phyloP scores from a whole-genome alignment of 2,329 filamentous ascomycete genomes.

The Sporothrix inflata region DNA sequence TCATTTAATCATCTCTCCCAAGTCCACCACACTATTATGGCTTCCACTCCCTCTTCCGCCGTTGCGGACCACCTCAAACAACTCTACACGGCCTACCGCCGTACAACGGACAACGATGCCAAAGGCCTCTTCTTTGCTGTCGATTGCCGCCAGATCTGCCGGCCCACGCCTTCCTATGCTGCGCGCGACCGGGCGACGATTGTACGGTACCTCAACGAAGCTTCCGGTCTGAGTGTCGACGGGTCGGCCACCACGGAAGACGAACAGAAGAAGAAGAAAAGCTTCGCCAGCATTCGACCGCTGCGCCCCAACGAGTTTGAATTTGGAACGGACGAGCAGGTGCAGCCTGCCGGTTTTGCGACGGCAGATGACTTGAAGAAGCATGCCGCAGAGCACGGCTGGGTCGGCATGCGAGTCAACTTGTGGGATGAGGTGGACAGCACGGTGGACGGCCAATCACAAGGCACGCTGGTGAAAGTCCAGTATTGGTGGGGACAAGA shows the following conservation, averaged over 20 bases:
- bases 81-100: conserved; percentile 31
- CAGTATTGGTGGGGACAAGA: conserved; percentile 40
- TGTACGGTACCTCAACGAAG: conserved; percentile 35
- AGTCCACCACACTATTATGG: neutral
- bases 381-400: conserved; percentile 33
- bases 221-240: conserved; percentile 22
- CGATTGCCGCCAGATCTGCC: conserved; percentile 36
- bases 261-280: neutral
- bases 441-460: neutral
- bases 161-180: conserved; percentile 36
- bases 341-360: neutral
- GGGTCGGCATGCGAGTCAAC: conserved; percentile 40
- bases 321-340: neutral
- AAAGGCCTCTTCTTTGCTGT: conserved; percentile 32
- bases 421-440: conserved; percentile 36
- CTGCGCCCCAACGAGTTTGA: neutral
- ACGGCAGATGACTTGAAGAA: conserved; percentile 13
- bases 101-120: conserved; percentile 29
- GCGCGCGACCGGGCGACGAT: conserved; percentile 36
- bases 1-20: too few relatives aligned
- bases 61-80: conserved; percentile 28
- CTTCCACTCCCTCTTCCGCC: neutral
- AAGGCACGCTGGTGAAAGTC: conserved; percentile 37
- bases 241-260: neutral
- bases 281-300: neutral